Evolutionary conservation across 2,329 filamentous ascomycete genomes (phyloP), one percentile per base, ranked within the genome.

Genomic region (Hansfordia pulvinata): DNA sequence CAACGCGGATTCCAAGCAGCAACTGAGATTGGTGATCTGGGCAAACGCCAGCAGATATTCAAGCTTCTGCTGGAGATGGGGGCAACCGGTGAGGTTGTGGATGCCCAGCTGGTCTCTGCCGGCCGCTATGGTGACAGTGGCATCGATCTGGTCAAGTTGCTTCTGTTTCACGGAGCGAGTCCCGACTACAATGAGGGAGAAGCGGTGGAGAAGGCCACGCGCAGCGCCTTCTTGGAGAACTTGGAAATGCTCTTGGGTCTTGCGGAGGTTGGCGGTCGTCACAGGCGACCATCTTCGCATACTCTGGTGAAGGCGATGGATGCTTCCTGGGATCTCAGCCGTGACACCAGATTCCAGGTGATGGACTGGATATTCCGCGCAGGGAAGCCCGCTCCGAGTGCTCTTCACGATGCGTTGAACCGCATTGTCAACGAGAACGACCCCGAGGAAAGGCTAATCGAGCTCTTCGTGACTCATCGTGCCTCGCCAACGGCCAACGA

Each of bases 151-250:
- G 53, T 74, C 17, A 49, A 46, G 16, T 55, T 71, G 8, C 40
- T 76, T 11, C 46, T 75, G 6, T 34, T 43, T 2, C 54, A 61
- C 17, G 68, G 69, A 0, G 70, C 69, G 3, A 62, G 64, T 28
- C 59, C 65, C 0, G 63, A 74, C 37, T 62, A 62, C 39, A 62
- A 62, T 12, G 53, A 58, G 8, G 68, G 68, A 2, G 64, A 71
- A 28, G 60, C 64, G 4, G 55, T 74, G 4, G 62, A 67, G 35
- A 60, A 64, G 8, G 64, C 67, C 2, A 60, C 63, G 1, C 52
- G 60, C 19, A 64, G 60, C 31, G 64, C 62, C 0, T 63, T 60
- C 31, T 44, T 68, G 20, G 52, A 49, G 1, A 67, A 53, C 17
- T 46, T 73, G 7, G 56, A 63, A 39, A 41, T 70, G 27, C 52